phyloP scores from a whole-genome alignment of 495 filamentous ascomycete genomes.

The Xylaria flabelliformis region DNA sequence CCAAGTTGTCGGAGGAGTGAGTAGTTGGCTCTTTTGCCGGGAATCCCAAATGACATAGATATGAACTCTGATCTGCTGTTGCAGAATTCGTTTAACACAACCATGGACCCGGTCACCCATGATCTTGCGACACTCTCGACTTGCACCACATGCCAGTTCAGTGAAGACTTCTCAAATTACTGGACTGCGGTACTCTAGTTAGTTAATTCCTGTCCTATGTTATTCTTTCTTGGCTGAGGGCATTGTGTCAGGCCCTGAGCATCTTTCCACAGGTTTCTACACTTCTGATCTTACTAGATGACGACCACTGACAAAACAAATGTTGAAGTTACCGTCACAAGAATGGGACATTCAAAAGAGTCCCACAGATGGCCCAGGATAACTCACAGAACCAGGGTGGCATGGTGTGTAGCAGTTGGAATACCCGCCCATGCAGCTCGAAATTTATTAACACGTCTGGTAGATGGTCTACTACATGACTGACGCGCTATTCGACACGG shows the following conservation, averaged over 20 bases:
- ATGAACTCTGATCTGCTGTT: neutral
- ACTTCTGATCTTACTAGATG: neutral
- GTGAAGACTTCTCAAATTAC: conserved; percentile 52
- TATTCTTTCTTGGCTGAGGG: neutral
- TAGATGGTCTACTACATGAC: conserved; percentile 59
- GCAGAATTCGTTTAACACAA: conserved; percentile 45
- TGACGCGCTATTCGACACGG: conserved; percentile 53
- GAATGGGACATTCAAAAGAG: conserved; percentile 48
- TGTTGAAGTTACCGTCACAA: conserved; percentile 37
- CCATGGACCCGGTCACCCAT: conserved; percentile 44
- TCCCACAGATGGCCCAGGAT: conserved; percentile 50
- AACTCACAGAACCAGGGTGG: conserved; percentile 51
- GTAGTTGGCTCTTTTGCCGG: conserved; percentile 43
- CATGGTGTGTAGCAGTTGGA: conserved; percentile 34
- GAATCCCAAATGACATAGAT: neutral
- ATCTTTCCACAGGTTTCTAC: neutral
- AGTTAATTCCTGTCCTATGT: neutral
- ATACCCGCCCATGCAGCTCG: neutral
- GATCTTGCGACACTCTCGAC: conserved; percentile 45
- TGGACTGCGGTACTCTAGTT: conserved; percentile 51
- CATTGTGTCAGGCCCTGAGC: neutral
- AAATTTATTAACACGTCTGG: neutral
- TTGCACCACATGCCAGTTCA: conserved; percentile 50
- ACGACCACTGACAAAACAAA: neutral
- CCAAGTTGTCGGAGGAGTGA: conserved; percentile 58